Conservation (phyloP, 2,329 filamentous ascomycete genomes). For the Penicillium sp. region DNA sequence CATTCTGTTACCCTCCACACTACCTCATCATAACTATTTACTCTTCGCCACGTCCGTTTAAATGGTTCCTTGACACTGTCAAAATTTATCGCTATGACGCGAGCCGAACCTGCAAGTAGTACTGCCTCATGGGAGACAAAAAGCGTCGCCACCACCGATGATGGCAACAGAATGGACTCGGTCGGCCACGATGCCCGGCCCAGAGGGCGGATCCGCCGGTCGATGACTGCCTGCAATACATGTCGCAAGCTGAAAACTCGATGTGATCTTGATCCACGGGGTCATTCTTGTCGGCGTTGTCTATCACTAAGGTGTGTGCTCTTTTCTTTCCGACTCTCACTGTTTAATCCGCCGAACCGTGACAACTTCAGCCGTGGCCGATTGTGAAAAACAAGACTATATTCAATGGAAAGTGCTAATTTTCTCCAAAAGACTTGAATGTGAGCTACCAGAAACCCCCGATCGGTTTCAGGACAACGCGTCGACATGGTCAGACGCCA, state of each 20-base stretch:
- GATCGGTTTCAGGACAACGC: constrained; percentile 38
- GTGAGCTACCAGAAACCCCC: constrained; percentile 39
- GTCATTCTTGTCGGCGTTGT: constrained; percentile 42
- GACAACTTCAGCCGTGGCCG: background rate
- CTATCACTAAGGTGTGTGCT: constrained; percentile 38
- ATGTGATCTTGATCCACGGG: constrained; percentile 41
- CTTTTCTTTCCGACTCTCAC: background rate
- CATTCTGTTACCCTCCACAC: constrained; percentile 3
- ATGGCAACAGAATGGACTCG: constrained; percentile 28
- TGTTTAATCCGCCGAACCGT: background rate
- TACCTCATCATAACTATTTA: constrained; percentile 7
- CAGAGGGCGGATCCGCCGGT: constrained; percentile 39
- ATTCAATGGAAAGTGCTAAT: constrained; percentile 6
- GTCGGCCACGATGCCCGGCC: constrained; percentile 33
- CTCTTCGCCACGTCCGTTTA: constrained; percentile 4
- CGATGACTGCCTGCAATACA: constrained; percentile 43
- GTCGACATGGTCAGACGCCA: constrained; percentile 36
- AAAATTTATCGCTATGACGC: constrained; percentile 30
- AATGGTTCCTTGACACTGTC: constrained; percentile 1
- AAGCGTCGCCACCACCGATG: constrained; percentile 27
- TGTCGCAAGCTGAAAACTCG: constrained; percentile 44
- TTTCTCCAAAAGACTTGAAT: constrained; percentile 34
- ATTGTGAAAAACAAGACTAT: background rate
- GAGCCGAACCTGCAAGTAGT: constrained; percentile 29
- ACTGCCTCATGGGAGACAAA: constrained; percentile 34